Evolutionary conservation across 805 yeast species (phyloP).

Genomic region (Blastobotrys americana): DNA sequence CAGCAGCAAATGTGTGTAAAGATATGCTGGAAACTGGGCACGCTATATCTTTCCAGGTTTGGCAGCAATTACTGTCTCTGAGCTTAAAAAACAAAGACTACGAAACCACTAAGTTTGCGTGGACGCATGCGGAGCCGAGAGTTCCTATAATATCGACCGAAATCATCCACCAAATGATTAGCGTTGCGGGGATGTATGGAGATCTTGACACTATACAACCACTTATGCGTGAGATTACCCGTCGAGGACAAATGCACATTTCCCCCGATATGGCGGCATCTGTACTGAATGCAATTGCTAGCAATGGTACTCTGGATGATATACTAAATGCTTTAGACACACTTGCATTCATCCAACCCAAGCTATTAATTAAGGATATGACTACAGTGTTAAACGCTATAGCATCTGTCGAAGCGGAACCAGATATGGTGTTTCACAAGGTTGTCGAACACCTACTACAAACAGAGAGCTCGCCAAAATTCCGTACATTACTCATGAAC

Average conservation of each 20-base stretch:
- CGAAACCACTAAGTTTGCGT: neutral
- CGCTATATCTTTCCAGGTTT: neutral
- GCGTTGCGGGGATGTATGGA: neutral
- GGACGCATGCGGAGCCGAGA: neutral
- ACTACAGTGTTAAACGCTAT: no score
- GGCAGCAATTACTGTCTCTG: neutral
- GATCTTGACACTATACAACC: neutral
- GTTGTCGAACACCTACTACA: no score
- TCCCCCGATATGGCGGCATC: neutral
- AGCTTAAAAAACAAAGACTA: neutral
- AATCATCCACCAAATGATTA: neutral
- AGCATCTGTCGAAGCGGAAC: no score
- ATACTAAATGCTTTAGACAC: neutral
- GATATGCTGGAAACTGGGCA: neutral
- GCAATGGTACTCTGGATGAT: neutral
- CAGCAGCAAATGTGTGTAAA: neutral
- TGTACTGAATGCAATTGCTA: neutral
- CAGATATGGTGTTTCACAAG: no score
- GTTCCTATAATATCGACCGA: neutral
- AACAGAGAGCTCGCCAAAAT: no score
- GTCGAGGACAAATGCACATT: neutral
- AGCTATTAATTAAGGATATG: no score
- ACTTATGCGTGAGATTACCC: neutral
- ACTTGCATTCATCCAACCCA: neutral
- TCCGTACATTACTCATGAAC: constrained; percentile 11